phyloP scores from a whole-genome alignment of 805 yeast species.

The Tetrapisispora iriomotensis region DNA sequence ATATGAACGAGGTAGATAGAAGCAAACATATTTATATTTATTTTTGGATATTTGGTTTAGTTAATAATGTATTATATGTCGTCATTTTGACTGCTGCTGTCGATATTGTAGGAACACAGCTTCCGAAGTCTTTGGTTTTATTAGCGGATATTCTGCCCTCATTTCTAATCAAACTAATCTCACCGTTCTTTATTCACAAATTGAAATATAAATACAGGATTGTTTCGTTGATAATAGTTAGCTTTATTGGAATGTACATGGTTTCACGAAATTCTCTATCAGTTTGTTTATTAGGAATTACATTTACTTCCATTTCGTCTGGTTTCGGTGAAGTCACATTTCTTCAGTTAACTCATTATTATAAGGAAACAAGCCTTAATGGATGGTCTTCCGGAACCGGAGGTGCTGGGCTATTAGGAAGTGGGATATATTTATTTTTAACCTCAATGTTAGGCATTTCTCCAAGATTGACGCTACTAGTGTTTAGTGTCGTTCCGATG shows the following conservation, averaged over 20 bases:
- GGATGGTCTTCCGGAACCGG: constrained; percentile 97
- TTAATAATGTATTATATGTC: constrained; percentile 84
- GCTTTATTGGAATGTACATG: constrained; percentile 64
- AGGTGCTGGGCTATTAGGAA: constrained; percentile 85
- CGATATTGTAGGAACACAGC: constrained; percentile 72
- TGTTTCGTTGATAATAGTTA: constrained; percentile 42
- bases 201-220: constrained; percentile 53
- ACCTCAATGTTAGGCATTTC: constrained; percentile 59
- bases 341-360: constrained; percentile 75
- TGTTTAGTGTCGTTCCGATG: constrained; percentile 49
- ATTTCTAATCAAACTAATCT: constrained; percentile 53
- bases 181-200: constrained; percentile 71
- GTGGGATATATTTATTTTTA: constrained; percentile 56
- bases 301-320: constrained; percentile 70
- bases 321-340: constrained; percentile 91
- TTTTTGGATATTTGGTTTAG: constrained; percentile 76
- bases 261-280: constrained; percentile 31
- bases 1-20: neutral
- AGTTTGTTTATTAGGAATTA: constrained; percentile 53
- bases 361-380: constrained; percentile 48
- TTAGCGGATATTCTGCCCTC: constrained; percentile 85
- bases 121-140: constrained; percentile 80
- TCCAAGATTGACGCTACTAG: constrained; percentile 43
- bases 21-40: constrained; percentile 32
- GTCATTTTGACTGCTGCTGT: constrained; percentile 87